Base-by-base conservation (phyloP, 2,329 filamentous ascomycete genomes). In the Stylonectria norvegica region DNA sequence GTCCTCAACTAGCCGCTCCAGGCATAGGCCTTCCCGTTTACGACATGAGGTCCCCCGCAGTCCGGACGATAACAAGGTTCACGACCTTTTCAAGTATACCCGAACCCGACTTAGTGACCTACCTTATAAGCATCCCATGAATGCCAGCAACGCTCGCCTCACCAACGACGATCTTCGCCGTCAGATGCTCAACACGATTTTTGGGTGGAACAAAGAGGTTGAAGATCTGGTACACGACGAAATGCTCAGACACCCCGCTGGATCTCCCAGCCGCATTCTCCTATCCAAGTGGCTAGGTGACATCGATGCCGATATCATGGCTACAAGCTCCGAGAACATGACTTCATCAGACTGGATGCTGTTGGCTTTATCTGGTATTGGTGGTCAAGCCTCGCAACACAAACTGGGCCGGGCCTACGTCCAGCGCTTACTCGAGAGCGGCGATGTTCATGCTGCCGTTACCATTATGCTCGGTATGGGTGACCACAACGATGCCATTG, bases 271-370 rank as follows among this genome's bases (percentile, higher is more conserved):
- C 47, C 81, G 86, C 10, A 86, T 97, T 36, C 75, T 97, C 27
- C 75, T 98, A 4, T 78, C 88, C 2, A 95, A 94, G 64, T 98
- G 93, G 93, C 77, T 98, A 0, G 89, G 90, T 11, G 86, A 95
- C 47, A 80, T 88, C 25, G 83, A 89, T 43, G 77, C 84, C 1
- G 89, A 95, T 55, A 76, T 89, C 28, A 86, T 95, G 78, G 77
- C 82, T 9, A 81, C 86, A 3, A 86, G 81, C 30, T 85, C 89
- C 0, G 82, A 91, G 51, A 85, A 87, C n/a, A 90, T 93, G 77
- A 91, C 89, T 8, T 89, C 86, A 3, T 87, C 88, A 0, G 93
- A 97, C 64, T 98, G 93, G 93, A 96, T 98, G 89, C 69, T 97
- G 43, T 71, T 98, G 23, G 91, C 93, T 9, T 68, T 98, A 36